Conservation (phyloP, 139 green algal genomes). For the Tetratostichococcus sp. region DNA sequence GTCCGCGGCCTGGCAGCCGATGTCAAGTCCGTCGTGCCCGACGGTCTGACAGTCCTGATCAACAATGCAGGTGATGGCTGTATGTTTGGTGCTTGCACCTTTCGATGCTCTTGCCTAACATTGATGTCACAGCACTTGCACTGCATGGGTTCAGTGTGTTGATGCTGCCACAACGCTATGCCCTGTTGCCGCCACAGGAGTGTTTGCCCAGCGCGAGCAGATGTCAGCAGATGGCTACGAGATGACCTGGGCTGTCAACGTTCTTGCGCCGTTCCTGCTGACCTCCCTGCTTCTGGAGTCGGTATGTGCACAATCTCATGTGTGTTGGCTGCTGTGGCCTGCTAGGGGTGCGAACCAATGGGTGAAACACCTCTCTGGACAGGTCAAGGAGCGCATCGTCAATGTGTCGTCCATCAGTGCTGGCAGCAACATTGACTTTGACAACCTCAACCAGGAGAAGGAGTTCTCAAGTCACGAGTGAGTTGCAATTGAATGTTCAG, state of each 20-base stretch:
- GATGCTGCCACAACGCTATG: no score
- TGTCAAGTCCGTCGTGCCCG: constrained; percentile 12
- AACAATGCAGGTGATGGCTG: constrained; percentile 51
- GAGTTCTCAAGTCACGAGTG: constrained; percentile 16
- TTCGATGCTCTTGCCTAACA: no score
- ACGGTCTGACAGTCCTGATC: constrained; percentile 32
- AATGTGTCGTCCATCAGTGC: constrained; percentile 59
- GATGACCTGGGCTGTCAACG: constrained; percentile 68
- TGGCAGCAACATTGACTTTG: constrained; percentile 49
- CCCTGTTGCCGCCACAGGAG: constrained; percentile 3
- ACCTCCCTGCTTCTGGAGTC: constrained; percentile 37
- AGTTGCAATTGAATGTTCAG: not conserved
- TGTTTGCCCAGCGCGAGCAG: constrained; percentile 35
- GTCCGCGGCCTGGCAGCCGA: constrained; percentile 35
- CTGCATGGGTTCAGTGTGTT: no score
- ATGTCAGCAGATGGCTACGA: constrained; percentile 59
- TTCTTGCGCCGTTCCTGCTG: constrained; percentile 65
- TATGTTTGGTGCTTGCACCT: no score
- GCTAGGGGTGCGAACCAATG: no score
- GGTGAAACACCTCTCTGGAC: no score
- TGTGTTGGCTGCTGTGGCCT: no score
- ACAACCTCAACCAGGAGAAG: constrained; percentile 54
- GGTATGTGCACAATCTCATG: not conserved
- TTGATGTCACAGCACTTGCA: not conserved
- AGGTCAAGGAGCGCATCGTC: constrained; percentile 43